Percentiles rank a stretch among this genome's conserved stretches.
Conservation (phyloP, 768 basidiomycete genomes). For the Hydnomerulius pinastri region DNA sequence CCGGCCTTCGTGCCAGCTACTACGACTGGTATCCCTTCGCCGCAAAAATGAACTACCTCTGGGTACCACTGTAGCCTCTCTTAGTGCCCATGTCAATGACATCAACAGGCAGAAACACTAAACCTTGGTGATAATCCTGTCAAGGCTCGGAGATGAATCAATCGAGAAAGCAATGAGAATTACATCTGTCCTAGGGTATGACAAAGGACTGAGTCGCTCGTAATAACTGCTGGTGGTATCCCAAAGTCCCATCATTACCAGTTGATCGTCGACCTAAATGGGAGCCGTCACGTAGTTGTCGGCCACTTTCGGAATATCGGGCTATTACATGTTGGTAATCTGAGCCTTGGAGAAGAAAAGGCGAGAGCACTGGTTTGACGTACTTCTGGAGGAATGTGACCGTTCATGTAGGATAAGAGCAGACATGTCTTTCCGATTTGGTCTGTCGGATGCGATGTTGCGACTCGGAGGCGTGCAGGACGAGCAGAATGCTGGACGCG, state of each 20-base stretch:
- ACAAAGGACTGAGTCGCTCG: slow-evolving; percentile 81
- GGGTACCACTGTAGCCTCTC: slow-evolving; percentile 76
- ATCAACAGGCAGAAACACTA: slow-evolving; percentile 15
- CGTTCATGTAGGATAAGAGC: slow-evolving; percentile 93
- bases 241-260: slow-evolving; percentile 96
- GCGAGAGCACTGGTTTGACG: slow-evolving; percentile 23
- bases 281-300: slow-evolving; percentile 94
- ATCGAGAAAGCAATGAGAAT: slow-evolving; percentile 94
- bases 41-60: slow-evolving; percentile 92
- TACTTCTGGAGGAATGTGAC: slow-evolving; percentile 95
- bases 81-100: slow-evolving; percentile 14
- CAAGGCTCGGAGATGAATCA: slow-evolving; percentile 89
- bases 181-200: slow-evolving; percentile 89
- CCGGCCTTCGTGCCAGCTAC: slow-evolving; percentile 95
- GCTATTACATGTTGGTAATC: slow-evolving; percentile 46
- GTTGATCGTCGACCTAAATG: slow-evolving; percentile 82
- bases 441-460: slow-evolving; percentile 47
- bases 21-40: slow-evolving; percentile 83
- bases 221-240: slow-evolving; percentile 98
- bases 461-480: slow-evolving; percentile 26
- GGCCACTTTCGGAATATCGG: slow-evolving; percentile 92
- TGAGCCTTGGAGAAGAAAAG: slow-evolving; percentile 17
- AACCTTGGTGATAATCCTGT: slow-evolving; percentile 89
- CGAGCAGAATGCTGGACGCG: slow-evolving; percentile 41
- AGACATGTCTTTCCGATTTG: slow-evolving; percentile 94